Evolutionary conservation across 2,329 filamentous ascomycete species (phyloP).

Genomic region (Penicillium sp.): DNA sequence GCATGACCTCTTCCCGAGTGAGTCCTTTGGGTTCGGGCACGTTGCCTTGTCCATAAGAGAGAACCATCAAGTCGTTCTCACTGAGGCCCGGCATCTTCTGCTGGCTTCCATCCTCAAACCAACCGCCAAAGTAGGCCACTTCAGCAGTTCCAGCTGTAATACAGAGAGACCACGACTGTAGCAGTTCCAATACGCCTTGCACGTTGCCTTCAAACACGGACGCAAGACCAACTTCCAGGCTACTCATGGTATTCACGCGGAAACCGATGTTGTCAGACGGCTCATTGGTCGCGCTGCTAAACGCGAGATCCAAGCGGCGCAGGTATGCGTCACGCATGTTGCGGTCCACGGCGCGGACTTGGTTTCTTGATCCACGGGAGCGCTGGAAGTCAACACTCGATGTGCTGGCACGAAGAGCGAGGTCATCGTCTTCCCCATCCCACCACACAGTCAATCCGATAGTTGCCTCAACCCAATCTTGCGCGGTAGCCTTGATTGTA

Average conservation of each 20-base stretch:
- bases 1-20: constrained; percentile 77
- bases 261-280: constrained; percentile 64
- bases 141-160: constrained; percentile 78
- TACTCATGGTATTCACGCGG: constrained; percentile 72
- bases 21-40: constrained; percentile 50
- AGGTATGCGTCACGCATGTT: constrained; percentile 69
- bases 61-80: constrained; percentile 79
- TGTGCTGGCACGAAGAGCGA: constrained; percentile 29
- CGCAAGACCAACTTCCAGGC: constrained; percentile 78
- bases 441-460: constrained; percentile 87
- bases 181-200: constrained; percentile 71
- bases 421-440: constrained; percentile 72
- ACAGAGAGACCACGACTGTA: constrained; percentile 79
- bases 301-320: constrained; percentile 69
- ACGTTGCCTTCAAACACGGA: constrained; percentile 81
- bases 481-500: constrained; percentile 73
- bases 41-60: constrained; percentile 68
- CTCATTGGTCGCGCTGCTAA: constrained; percentile 65
- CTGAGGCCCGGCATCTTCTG: constrained; percentile 66
- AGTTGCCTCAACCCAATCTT: constrained; percentile 91
- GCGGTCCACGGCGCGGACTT: constrained; percentile 49
- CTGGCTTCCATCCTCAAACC: constrained; percentile 67
- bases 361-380: constrained; percentile 36
- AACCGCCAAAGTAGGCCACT: constrained; percentile 78
- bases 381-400: constrained; percentile 26